These are phyloP conservation scores for Paecilomyces fulvus DNA, from an alignment of 2,329 filamentous ascomycete species.

Conservation along the genomic window DNA sequence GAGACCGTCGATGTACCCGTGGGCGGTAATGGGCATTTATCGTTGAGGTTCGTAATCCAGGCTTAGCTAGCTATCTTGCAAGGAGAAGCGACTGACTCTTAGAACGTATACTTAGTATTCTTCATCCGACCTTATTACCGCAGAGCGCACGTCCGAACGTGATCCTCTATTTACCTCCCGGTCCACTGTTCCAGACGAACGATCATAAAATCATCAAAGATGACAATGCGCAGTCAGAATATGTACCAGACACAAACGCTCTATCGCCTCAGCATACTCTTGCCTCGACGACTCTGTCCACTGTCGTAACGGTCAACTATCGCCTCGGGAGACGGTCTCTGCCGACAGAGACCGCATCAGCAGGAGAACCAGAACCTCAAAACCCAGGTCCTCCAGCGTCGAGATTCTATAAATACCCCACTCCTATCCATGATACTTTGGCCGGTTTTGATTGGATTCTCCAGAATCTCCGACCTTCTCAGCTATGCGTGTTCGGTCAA, in stretches of 20 bases:
- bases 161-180: constrained; percentile 30
- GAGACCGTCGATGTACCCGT: constrained; percentile 6
- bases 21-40: constrained; percentile 6
- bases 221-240: neutral
- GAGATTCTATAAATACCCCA: constrained; percentile 22
- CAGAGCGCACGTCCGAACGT: constrained; percentile 15
- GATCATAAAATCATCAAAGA: neutral
- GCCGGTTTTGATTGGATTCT: constrained; percentile 32
- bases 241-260: neutral
- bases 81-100: neutral
- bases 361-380: neutral
- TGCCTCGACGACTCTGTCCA: constrained; percentile 23
- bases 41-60: neutral
- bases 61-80: neutral
- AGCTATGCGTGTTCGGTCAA: constrained; percentile 24
- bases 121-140: constrained; percentile 17
- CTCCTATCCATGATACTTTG: constrained; percentile 31
- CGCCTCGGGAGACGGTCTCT: constrained; percentile 20
- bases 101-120: neutral
- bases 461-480: constrained; percentile 19
- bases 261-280: constrained; percentile 17
- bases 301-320: constrained; percentile 34
- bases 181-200: constrained; percentile 18
- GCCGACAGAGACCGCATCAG: neutral
- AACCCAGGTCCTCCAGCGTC: neutral